phyloP scores from a whole-genome alignment of 176 grass and related monocot genomes.

The Oryza longistaminata region DNA sequence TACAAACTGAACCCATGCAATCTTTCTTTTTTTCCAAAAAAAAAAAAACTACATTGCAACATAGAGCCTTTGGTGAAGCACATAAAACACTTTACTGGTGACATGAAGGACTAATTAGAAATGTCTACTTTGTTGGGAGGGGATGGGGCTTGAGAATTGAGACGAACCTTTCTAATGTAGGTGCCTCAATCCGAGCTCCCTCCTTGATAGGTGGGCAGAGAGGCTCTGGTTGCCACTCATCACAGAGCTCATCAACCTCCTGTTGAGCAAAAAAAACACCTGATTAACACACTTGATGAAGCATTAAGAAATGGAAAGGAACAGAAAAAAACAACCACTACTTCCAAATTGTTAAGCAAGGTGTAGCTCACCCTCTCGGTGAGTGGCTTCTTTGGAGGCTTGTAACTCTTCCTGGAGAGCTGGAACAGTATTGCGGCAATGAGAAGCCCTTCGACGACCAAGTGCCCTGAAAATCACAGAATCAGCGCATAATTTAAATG shows the following conservation, averaged over 20 bases:
- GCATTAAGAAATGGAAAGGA: not conserved
- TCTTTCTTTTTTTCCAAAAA: not conserved
- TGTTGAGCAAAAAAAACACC: not conserved
- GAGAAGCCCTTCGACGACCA: conserved; percentile 60
- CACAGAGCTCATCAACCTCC: conserved; percentile 71
- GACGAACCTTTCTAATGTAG: conserved; percentile 52
- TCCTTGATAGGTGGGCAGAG: conserved; percentile 56
- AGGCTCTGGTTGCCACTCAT: conserved; percentile 60
- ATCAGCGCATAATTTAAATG: not conserved
- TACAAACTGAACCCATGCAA: not conserved
- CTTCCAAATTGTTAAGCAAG: not conserved
- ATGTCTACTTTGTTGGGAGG: not conserved
- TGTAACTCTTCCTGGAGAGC: conserved; percentile 65
- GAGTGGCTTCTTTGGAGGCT: conserved; percentile 58
- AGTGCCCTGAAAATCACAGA: conserved; percentile 43
- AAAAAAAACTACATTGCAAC: not conserved
- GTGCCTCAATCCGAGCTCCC: conserved; percentile 35
- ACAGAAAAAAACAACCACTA: not conserved
- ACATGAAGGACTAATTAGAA: not conserved
- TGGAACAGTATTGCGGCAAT: conserved; percentile 56
- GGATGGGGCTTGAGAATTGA: not conserved
- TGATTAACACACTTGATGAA: conserved; percentile 15
- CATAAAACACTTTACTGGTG: not conserved
- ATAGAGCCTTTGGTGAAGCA: not conserved
- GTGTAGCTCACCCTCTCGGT: conserved; percentile 49